A percentile compares a stretch with the other conserved stretches of the same genome.
Evolutionary conservation across 2,329 filamentous ascomycete species (phyloP).

Genomic region (Hypomyces perniciosus): DNA sequence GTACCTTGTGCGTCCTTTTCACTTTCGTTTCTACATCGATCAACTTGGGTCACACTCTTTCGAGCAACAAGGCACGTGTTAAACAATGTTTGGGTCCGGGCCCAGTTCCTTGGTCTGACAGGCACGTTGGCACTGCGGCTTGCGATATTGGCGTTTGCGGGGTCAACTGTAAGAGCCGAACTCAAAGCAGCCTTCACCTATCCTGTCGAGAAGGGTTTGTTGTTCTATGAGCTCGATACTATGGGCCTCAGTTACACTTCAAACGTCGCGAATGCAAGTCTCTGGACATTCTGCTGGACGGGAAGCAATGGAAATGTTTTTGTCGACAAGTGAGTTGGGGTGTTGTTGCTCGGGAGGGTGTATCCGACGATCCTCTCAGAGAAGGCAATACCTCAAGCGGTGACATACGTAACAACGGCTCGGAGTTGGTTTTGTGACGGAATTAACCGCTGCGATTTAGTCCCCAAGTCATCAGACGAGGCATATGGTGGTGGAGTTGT

Average conservation of each 20-base stretch:
- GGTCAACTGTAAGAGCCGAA: not conserved
- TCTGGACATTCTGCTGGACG: constrained; percentile 14
- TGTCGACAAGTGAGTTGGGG: not conserved
- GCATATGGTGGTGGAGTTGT: not conserved
- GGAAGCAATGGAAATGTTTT: not conserved
- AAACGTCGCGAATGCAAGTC: constrained; percentile 3
- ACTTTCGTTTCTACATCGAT: no score
- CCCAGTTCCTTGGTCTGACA: no score
- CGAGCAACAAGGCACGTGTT: no score
- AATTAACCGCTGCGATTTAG: no score
- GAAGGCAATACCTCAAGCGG: constrained; percentile 1
- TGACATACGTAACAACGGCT: constrained; percentile 7
- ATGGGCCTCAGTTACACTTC: constrained; percentile 13
- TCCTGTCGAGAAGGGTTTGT: constrained; percentile 8
- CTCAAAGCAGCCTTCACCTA: constrained; percentile 5
- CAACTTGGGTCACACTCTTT: no score
- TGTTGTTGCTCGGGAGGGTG: no score
- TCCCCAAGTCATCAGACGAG: not conserved
- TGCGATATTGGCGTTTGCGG: not conserved
- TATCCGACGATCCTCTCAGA: not conserved
- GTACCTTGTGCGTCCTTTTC: no score
- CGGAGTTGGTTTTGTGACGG: not conserved
- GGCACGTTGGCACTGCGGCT: not conserved
- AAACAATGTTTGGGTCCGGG: no score
- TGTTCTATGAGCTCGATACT: constrained; percentile 12